Evolutionary conservation across 75 land plant genomes (phyloP).

Genomic region (Pseudotsuga menziesii): DNA sequence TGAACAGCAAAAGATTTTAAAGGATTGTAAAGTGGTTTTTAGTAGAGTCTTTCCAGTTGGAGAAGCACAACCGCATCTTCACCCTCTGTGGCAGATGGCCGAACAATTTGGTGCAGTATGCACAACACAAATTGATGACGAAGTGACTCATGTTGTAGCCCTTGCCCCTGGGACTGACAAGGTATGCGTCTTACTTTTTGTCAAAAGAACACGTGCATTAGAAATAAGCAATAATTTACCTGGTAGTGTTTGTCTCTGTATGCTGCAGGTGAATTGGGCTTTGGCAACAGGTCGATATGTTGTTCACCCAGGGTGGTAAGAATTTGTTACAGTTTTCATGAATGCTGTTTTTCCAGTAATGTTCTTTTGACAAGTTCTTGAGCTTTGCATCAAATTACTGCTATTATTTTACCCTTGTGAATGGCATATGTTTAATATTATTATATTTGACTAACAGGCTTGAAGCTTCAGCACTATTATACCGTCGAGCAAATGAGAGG

Average conservation of each 20-base stretch:
- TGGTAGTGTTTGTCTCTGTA: background rate
- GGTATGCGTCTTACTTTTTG: conserved; percentile 37
- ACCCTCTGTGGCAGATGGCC: conserved; percentile 96
- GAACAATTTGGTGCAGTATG: conserved; percentile 98
- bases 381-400: background rate
- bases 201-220: conserved; percentile 3
- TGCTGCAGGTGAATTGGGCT: conserved; percentile 96
- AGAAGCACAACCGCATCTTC: conserved; percentile 85
- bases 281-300: conserved; percentile 81
- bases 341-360: conserved; percentile 8
- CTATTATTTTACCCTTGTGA: conserved; percentile 5
- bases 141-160: conserved; percentile 98
- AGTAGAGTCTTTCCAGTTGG: conserved; percentile 93
- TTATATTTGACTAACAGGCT: conserved; percentile 57
- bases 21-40: conserved; percentile 81
- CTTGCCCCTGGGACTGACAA: conserved; percentile 95
- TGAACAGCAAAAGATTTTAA: conserved; percentile 71
- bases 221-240: background rate
- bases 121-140: conserved; percentile 78
- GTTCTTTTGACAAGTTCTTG: background rate
- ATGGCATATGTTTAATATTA: background rate
- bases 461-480: conserved; percentile 95
- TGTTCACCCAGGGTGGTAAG: conserved; percentile 95
- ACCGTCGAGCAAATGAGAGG: conserved; percentile 85
- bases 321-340: background rate